Evolutionary conservation across 164 flowering plant species (phyloP), one percentile per base, ranked within the genome.

Genomic region (Annona squamosa): DNA sequence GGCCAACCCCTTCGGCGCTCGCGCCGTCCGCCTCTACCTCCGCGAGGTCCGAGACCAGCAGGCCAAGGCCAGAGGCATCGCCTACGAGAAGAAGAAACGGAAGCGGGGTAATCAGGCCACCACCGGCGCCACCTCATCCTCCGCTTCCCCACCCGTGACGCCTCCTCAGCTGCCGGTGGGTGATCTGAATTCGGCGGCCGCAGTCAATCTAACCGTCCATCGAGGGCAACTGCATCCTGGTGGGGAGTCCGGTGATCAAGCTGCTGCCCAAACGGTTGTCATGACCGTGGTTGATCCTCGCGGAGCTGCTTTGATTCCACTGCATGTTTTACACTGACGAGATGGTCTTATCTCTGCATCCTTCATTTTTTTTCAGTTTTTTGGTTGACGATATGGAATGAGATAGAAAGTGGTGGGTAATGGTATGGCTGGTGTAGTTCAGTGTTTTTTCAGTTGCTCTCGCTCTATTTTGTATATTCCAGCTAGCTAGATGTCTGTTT

Each of bases 1-100:
- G 63, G 84, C 93, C 5, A 89, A 89, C 74, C 93, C 91, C 3
- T 87, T 89, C 48, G 93, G 86, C 1, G 91, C 91, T 0, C 75
- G 86, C 1, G 91, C 91, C 1, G 93, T 89, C 9, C 81, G 90
- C 75, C 84, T 89, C 73, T 89, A 87, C 68, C 72, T 89, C 48
- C 76, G 87, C 71, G 93, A 89, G 73, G 93, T 89, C 7, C 75
- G 89, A 26, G 91, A 89, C 75, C 71, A 79, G 18, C 93, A 89
- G 68, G 86, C 93, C 1, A 88, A 85, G 71, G 91, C 91, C 0
- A 71, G 91, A 42, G 91, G 91, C 59, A 88, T 88, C 16, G 89
- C 93, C 4, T 89, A 89, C 70, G 89, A 89, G 85, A 89, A 89
- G 84, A 89, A 89, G 86, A 87, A 87, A 81, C 71, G 91, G 3